Base-by-base conservation (phyloP, 495 filamentous ascomycete genomes). In the Thermothielavioides terrestris region DNA sequence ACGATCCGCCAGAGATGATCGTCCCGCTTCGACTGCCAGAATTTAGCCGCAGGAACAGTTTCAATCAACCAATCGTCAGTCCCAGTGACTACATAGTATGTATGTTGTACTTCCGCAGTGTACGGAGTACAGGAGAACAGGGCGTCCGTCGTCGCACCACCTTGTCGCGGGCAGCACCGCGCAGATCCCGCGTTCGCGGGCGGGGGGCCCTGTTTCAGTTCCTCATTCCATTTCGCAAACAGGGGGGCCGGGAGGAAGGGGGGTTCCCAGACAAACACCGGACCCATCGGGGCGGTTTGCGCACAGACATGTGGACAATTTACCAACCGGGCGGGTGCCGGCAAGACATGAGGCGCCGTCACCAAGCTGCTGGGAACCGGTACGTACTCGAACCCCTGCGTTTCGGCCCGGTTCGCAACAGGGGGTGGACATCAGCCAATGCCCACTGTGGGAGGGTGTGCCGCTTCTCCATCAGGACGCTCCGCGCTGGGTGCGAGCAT, bases 321-420 rank as follows among this genome's bases (percentile, higher is more conserved):
- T 57, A 61, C 58, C 58, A 53, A 56, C 51, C 28, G 54, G 49
- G 49, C 42, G 58, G 58, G 52, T 51, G 49, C 55, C 42, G 48
- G 35, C 49, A 42, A 50, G 55, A 53, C 43, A 54, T 25, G 36
- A 55, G 40, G 52, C 48, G 42, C 30, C 54, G 15, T 47, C 37
- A 10, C 49, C 49, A 37, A 32, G 20, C 47, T 42, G 39, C 37
- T 50, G 46, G 42, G 54, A 50, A 47, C n/a, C 17, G 44, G 37
- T 52, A 52, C 42, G 53, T 56, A 56, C 53, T 20, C 32, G 0
- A 15, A 9, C 54, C 54, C 54, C 34, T 49, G 49, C 49, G 43
- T 47, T 57, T 55, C 52, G 58, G 56, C 37, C 53, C 55, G 50
- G 53, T 50, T 58, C 17, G 26, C 35, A 48, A 26, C 11, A 17